These are phyloP conservation scores for Phytophthora citricola DNA, from an alignment of 352 stramenopile genomes.

Conservation along the genomic window DNA sequence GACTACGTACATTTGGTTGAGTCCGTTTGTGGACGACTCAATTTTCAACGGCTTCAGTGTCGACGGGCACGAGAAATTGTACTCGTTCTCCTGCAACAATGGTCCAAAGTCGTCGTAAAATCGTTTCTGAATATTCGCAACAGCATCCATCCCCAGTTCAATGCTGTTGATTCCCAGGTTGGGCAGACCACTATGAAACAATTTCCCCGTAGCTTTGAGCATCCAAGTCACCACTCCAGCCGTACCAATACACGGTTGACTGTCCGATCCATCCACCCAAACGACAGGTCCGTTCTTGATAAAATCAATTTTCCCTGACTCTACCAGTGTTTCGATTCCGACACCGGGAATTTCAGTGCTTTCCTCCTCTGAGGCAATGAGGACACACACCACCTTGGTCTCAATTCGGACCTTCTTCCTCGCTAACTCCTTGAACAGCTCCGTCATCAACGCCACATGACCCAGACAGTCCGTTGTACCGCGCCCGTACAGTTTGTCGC, in stretches of 20 bases:
- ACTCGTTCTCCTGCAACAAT: slow-evolving; percentile 85
- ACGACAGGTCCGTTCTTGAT: neutral
- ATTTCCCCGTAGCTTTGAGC: neutral
- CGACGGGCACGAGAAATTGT: slow-evolving; percentile 87
- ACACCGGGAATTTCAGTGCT: neutral
- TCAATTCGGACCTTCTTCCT: neutral
- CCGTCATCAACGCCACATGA: neutral
- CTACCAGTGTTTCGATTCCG: neutral
- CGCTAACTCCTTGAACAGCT: neutral
- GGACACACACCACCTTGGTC: neutral
- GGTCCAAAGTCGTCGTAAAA: neutral
- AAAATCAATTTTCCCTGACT: slow-evolving; percentile 1
- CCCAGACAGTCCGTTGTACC: slow-evolving; percentile 2
- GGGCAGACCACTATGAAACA: neutral
- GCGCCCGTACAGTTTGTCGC: neutral
- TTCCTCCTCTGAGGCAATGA: neutral
- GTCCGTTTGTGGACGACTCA: slow-evolving; percentile 64
- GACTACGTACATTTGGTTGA: slow-evolving; percentile 29
- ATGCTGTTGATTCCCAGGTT: neutral
- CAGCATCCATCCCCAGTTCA: neutral
- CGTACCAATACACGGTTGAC: neutral
- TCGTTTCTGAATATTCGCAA: neutral
- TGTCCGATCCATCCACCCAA: neutral
- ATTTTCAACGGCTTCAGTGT: slow-evolving; percentile 85
- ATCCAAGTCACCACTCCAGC: neutral